Conservation (phyloP, 2,329 filamentous ascomycete genomes). For the Apiospora aurea region DNA sequence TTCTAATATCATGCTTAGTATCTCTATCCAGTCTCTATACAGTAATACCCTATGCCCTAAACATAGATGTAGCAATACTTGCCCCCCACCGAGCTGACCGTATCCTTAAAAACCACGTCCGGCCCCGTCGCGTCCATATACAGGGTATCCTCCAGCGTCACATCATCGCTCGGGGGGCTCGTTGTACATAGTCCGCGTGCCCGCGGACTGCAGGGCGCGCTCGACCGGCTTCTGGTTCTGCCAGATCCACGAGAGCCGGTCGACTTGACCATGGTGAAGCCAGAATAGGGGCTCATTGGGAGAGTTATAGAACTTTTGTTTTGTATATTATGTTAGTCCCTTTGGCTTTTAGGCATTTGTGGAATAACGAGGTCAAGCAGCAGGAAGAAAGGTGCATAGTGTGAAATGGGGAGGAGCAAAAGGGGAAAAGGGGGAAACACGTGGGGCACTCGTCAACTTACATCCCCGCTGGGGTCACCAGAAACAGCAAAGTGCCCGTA, state of each 20-base stretch:
- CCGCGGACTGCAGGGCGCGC: conserved; percentile 29
- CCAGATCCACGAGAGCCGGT: conserved; percentile 26
- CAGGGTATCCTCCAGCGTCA: conserved; percentile 36
- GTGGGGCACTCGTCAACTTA: neutral
- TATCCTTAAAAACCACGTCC: neutral
- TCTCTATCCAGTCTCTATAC: no score
- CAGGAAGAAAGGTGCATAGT: neutral
- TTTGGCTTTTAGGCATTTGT: conserved; percentile 45
- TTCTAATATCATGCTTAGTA: no score
- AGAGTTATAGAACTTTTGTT: conserved; percentile 13
- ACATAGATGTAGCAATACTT: conserved; percentile 19
- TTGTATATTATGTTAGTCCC: conserved; percentile 28
- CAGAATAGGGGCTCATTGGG: conserved; percentile 24
- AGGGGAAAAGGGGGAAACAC: neutral
- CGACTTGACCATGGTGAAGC: conserved; percentile 24
- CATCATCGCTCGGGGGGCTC: conserved; percentile 34
- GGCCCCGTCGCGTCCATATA: conserved; percentile 28
- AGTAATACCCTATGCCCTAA: neutral
- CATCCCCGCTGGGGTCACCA: conserved; percentile 29
- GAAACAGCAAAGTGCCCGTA: conserved; percentile 46
- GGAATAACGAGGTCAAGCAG: conserved; percentile 33
- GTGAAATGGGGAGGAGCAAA: neutral
- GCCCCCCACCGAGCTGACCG: conserved; percentile 8
- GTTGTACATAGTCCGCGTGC: conserved; percentile 36
- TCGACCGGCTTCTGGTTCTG: conserved; percentile 31